A percentile compares a stretch with the other conserved stretches of the same genome.
These are phyloP conservation scores for Candolleomyces eurysporus DNA, from an alignment of 768 basidiomycete species.

Conservation along the genomic window DNA sequence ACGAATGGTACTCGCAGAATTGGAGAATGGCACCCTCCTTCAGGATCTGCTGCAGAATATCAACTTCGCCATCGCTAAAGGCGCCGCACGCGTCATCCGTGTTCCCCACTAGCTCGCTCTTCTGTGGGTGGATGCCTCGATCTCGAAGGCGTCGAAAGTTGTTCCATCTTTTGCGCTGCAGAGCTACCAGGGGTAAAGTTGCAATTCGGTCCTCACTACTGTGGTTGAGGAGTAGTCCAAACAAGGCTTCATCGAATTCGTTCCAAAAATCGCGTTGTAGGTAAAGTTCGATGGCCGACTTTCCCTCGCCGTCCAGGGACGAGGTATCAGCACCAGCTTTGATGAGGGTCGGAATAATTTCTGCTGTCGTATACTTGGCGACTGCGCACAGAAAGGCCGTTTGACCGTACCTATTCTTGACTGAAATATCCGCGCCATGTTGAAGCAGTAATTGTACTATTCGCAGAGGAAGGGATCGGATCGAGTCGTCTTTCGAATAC, in stretches of 20 bases:
- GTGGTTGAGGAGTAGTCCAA: too few relatives aligned
- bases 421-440: not conserved
- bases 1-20: too few relatives aligned
- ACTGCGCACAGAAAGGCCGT: not conserved
- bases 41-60: not conserved
- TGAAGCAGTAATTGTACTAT: not conserved
- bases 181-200: too few relatives aligned
- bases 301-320: not conserved
- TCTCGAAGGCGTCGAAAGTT: not conserved
- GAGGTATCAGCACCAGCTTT: not conserved
- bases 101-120: not conserved
- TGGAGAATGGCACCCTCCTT: not conserved
- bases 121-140: not conserved
- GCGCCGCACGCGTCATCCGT: not conserved
- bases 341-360: not conserved
- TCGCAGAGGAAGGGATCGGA: not conserved
- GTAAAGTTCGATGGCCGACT: not conserved
- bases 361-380: not conserved
- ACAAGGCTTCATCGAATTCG: not conserved
- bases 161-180: too few relatives aligned
- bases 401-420: not conserved
- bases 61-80: not conserved
- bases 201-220: too few relatives aligned
- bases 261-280: not conserved
- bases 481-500: not conserved